Evolutionary conservation across 179 eudicot species (phyloP).

Genomic region (Silene noctiflora): DNA sequence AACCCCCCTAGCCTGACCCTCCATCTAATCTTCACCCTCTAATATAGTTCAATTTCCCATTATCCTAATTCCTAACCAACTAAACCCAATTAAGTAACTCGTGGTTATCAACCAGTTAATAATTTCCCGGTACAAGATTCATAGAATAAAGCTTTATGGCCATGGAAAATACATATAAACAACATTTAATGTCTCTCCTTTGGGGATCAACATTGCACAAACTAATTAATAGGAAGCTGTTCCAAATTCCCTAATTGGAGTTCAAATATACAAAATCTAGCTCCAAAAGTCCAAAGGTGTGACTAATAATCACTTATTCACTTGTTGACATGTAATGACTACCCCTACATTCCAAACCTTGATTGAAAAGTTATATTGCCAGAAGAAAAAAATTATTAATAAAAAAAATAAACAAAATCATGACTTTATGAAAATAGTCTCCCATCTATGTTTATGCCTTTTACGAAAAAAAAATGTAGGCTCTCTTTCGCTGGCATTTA

Average conservation of each 20-base stretch:
- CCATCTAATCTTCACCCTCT: constrained; percentile 2
- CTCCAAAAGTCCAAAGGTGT: not conserved
- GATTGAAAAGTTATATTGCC: not conserved
- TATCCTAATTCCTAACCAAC: not conserved
- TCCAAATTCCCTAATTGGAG: not conserved
- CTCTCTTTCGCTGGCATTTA: not conserved
- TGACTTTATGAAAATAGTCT: not conserved
- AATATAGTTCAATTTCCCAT: not conserved
- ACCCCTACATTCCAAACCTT: not conserved
- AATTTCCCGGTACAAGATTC: not conserved
- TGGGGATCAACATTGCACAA: not conserved
- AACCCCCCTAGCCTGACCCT: not conserved
- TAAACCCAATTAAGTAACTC: not conserved
- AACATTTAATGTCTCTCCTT: not conserved
- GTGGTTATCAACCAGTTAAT: not conserved
- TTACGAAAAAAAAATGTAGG: not conserved
- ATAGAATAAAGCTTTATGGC: not conserved
- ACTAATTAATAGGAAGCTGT: not conserved
- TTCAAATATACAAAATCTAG: too few relatives aligned
- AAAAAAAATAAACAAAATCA: not conserved
- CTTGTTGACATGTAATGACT: not conserved
- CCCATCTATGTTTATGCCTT: not conserved
- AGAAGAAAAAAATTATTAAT: not conserved
- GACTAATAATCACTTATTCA: not conserved
- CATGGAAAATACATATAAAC: not conserved